Base-by-base conservation (phyloP, 352 stramenopile species). In the Halophytophthora polymorphica region DNA sequence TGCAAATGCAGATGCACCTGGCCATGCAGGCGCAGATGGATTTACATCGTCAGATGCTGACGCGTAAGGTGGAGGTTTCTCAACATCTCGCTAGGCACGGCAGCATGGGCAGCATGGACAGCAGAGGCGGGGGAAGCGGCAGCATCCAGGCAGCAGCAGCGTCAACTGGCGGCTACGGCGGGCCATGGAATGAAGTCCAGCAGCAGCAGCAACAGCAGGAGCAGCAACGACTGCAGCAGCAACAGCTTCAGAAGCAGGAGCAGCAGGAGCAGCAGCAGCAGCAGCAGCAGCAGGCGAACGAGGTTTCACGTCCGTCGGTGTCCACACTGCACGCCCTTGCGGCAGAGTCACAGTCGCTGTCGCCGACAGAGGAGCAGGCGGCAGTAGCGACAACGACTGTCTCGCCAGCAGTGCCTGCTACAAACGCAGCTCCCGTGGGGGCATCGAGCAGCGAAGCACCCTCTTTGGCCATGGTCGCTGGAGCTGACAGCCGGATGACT, bases 11-110 rank as follows among this genome's bases (percentile, higher is more conserved):
- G 54, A 93, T 93, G 77, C 84, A 94, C 51, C 54, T 91, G 58
- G 80, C 81, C 17, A 93, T 95, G 82, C 83, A 93, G 56, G 78
- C 82, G 45, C 84, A 95, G 47, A 95, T 95, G 84, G 90, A 89
- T 40, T 56, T 95, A 34, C 83, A 94, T 51, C 83, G 82, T 2
- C 81, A 94, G 50, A 94, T 94, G 83, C 73, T 94, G 18, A 88
- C 69, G 45, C 83, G 83, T 49, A 94, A 94, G 46, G 83, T 92
- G 25, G 79, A 86, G 37, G 81, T 92, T 18, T 87, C 83, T 7
- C 79, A 93, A 36, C 71, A 86, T 53, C 57, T 73, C 61, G 67
- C 45, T 39, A 42, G 61, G 8, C 62, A 68, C 33, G 69, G 42
- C 48, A 74, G 50, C 34, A 60, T 71, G 50, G 42, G 53, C 4